These are phyloP conservation scores for Arabidopsis arenosa DNA, from an alignment of 345 rosid species.

Conservation along the genomic window DNA sequence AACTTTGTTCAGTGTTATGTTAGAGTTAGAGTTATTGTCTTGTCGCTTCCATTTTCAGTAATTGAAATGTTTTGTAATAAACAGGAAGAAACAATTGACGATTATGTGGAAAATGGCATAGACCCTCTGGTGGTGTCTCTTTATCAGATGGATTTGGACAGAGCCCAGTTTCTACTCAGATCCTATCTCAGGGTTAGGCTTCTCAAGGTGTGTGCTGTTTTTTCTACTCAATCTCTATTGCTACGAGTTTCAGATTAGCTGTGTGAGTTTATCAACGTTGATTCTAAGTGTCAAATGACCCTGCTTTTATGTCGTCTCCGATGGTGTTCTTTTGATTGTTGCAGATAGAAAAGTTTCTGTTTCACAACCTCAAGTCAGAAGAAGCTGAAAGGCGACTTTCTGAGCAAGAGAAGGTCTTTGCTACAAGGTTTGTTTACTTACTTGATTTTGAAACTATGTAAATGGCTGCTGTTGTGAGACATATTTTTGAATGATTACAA, in stretches of 20 bases:
- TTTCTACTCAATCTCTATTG: not conserved
- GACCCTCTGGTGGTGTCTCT: slow-evolving; percentile 80
- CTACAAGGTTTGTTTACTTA: slow-evolving; percentile 56
- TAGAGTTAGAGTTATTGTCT: not conserved
- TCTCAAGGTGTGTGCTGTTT: slow-evolving; percentile 63
- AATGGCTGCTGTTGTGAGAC: not conserved
- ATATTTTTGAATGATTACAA: slow-evolving; percentile 14
- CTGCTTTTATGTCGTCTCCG: not conserved
- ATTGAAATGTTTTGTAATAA: not conserved
- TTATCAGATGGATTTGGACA: slow-evolving; percentile 86
- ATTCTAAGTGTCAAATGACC: no score
- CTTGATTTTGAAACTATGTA: not conserved
- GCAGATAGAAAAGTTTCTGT: slow-evolving; percentile 85
- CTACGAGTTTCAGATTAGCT: not conserved
- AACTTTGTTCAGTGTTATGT: no score
- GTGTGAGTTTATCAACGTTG: no score
- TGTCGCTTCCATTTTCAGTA: not conserved
- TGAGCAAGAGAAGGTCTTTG: slow-evolving; percentile 62
- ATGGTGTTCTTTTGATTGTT: slow-evolving; percentile 15
- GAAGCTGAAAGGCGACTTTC: slow-evolving; percentile 62
- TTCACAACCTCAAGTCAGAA: slow-evolving; percentile 61
- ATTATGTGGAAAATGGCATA: slow-evolving; percentile 30
- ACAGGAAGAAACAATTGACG: slow-evolving; percentile 46
- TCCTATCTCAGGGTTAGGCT: slow-evolving; percentile 88
- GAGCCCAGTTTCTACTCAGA: slow-evolving; percentile 81